These are phyloP conservation scores for Gaultheria prostrata DNA, from an alignment of 148 eudicot genomes.

Conservation along the genomic window DNA sequence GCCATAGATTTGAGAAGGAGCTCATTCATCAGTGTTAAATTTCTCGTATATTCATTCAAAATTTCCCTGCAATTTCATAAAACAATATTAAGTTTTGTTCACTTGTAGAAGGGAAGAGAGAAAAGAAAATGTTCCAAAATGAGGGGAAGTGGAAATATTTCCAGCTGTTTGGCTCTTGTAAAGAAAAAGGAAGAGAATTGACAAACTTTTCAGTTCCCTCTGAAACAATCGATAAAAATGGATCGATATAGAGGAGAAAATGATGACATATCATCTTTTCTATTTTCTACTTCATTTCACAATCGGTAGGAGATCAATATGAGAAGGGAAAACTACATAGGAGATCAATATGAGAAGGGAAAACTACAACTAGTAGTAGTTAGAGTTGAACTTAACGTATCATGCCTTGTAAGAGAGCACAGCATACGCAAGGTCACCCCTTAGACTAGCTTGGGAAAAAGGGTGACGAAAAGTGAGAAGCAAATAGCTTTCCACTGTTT, in stretches of 20 bases:
- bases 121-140: background rate
- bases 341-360: no score
- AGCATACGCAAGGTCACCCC: no score
- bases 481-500: no score
- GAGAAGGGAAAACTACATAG: no score
- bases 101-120: background rate
- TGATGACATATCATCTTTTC: background rate
- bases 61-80: constrained; percentile 23
- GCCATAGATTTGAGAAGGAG: constrained; percentile 33
- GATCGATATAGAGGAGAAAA: background rate
- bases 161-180: background rate
- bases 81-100: background rate
- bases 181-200: background rate
- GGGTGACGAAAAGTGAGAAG: no score
- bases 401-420: no score
- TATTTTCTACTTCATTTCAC: no score
- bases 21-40: constrained; percentile 18
- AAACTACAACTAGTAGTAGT: no score
- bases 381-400: no score
- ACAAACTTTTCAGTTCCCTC: background rate
- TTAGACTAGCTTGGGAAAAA: no score
- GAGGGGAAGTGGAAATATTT: background rate
- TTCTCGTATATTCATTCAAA: constrained; percentile 25
- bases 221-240: background rate
- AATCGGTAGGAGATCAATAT: no score